phyloP scores from a whole-genome alignment of 192 early-diverging fungal genomes.

The Lunasporangiospora selenospora region DNA sequence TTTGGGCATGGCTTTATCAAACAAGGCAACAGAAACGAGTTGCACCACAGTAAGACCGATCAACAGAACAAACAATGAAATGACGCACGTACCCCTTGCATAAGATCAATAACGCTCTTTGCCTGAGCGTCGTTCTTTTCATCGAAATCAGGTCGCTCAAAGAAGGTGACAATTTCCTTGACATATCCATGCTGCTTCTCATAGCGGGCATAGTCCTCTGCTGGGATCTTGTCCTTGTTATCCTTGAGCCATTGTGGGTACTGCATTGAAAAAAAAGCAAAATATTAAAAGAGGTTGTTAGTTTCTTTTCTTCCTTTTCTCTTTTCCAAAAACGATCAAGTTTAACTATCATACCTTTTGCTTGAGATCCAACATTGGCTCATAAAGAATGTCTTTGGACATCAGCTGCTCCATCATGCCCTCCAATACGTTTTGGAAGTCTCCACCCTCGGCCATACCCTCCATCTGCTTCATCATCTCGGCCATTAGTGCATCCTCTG shows the following conservation, averaged over 20 bases:
- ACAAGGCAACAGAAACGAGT: background rate
- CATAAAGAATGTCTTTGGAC: constrained; percentile 93
- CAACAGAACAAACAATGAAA: background rate
- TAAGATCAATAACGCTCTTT: constrained; percentile 85
- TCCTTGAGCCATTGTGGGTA: constrained; percentile 90
- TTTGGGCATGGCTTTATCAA: background rate
- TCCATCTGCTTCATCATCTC: constrained; percentile 92
- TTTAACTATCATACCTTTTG: constrained; percentile 60
- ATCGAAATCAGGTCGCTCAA: constrained; percentile 74
- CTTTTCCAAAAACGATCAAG: too few relatives aligned
- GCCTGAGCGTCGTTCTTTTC: constrained; percentile 71
- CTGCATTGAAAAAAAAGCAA: constrained; percentile 37
- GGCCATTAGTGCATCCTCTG: constrained; percentile 59
- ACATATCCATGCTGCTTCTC: constrained; percentile 80
- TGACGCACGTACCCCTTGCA: constrained; percentile 78
- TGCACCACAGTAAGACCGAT: background rate
- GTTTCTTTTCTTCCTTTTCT: too few relatives aligned
- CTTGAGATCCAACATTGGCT: constrained; percentile 93
- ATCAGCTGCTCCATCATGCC: constrained; percentile 91
- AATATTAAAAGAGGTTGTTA: too few relatives aligned
- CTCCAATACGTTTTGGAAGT: constrained; percentile 88
- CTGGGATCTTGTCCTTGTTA: constrained; percentile 75
- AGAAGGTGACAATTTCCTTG: constrained; percentile 82
- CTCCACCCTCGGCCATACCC: constrained; percentile 71
- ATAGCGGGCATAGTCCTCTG: constrained; percentile 79